These are phyloP conservation scores for Alternaria solani DNA, from an alignment of 2,329 filamentous ascomycete genomes.

Conservation along the genomic window DNA sequence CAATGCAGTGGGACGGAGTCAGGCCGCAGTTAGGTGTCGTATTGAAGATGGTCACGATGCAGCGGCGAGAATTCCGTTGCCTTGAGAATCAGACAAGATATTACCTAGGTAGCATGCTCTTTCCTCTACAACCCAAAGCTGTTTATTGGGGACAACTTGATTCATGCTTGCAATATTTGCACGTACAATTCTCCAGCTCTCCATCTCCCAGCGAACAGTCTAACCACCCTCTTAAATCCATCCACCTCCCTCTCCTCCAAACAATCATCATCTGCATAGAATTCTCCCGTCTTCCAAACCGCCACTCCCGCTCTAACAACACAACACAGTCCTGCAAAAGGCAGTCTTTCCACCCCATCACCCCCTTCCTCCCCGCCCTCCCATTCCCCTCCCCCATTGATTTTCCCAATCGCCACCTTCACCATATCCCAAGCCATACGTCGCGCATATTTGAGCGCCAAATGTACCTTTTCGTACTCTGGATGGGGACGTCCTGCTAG, in stretches of 20 bases:
- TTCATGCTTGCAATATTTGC: no score
- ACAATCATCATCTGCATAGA: neutral
- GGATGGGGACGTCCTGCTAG: neutral
- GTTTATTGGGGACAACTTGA: no score
- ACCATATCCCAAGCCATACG: slow-evolving; percentile 29
- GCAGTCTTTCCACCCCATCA: slow-evolving; percentile 4
- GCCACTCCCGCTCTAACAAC: slow-evolving; percentile 23
- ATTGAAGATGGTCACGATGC: no score
- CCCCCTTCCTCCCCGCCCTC: no score
- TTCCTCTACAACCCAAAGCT: no score
- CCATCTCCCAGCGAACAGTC: no score
- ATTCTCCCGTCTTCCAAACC: slow-evolving; percentile 17
- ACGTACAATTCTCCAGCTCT: no score
- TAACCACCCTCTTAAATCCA: neutral
- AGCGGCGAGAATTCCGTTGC: no score
- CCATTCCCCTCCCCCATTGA: slow-evolving; percentile 7
- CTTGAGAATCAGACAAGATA: no score
- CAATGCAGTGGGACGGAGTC: no score
- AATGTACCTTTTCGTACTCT: slow-evolving; percentile 10
- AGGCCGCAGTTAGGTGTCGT: no score
- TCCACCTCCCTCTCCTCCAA: neutral
- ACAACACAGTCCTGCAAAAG: slow-evolving; percentile 23
- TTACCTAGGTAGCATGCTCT: no score
- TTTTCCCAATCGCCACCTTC: slow-evolving; percentile 10
- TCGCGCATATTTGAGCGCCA: slow-evolving; percentile 20